Percentiles rank a stretch among this genome's conserved stretches.
Conservation (phyloP, 495 filamentous ascomycete genomes). For the Parachaetomium inaequale region DNA sequence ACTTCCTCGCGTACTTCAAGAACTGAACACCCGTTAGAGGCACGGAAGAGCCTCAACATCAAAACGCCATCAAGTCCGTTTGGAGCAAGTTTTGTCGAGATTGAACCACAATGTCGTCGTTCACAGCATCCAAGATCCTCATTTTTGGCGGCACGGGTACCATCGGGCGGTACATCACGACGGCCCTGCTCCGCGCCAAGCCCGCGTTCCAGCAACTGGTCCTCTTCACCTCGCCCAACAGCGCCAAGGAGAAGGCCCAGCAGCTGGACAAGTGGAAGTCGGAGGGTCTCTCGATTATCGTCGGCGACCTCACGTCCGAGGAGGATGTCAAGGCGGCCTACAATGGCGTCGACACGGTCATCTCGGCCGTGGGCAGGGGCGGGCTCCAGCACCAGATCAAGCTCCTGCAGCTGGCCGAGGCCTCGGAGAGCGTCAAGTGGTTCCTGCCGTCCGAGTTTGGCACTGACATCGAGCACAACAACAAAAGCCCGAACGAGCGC, state of each 20-base stretch:
- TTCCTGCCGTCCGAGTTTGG: constrained; percentile 74
- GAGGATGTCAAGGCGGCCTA: constrained; percentile 54
- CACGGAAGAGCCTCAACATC: no score
- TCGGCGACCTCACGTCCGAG: constrained; percentile 54
- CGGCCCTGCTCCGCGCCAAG: constrained; percentile 53
- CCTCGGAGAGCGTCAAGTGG: constrained; percentile 53
- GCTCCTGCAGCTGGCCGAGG: constrained; percentile 56
- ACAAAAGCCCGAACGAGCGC: constrained; percentile 54
- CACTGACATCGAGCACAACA: constrained; percentile 66
- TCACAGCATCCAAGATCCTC: constrained; percentile 52
- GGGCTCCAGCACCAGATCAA: constrained; percentile 56
- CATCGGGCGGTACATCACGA: constrained; percentile 63
- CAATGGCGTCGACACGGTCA: constrained; percentile 59
- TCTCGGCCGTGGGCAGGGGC: constrained; percentile 61
- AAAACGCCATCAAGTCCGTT: background rate
- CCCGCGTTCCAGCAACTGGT: constrained; percentile 49
- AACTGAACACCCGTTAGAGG: no score
- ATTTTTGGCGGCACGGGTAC: constrained; percentile 67
- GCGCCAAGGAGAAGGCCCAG: constrained; percentile 47
- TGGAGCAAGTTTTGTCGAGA: background rate
- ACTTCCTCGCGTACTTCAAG: no score
- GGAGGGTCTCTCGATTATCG: constrained; percentile 54
- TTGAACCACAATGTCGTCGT: constrained; percentile 27
- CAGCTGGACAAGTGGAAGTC: constrained; percentile 47
- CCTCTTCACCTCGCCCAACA: constrained; percentile 60